These are phyloP conservation scores for Sparassis latifolia DNA, from an alignment of 1,284 basidiomycete genomes.

Conservation along the genomic window DNA sequence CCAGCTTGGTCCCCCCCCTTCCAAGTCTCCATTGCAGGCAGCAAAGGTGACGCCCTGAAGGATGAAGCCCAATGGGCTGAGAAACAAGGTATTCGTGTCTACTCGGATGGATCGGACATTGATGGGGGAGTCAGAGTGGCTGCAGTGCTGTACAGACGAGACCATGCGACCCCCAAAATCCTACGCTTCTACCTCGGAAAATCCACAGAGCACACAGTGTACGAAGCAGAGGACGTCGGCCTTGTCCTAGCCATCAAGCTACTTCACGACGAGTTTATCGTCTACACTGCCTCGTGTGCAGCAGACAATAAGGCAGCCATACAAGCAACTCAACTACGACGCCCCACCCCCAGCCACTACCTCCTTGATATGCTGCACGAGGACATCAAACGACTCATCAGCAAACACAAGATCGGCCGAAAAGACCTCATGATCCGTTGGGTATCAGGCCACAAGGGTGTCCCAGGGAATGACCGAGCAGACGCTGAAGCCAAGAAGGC, in stretches of 20 bases:
- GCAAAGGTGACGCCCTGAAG: neutral
- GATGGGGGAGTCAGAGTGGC: neutral
- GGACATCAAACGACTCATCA: neutral
- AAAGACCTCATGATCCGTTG: constrained; percentile 8
- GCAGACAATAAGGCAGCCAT: constrained; percentile 11
- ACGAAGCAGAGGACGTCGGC: constrained; percentile 26
- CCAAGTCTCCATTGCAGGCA: neutral
- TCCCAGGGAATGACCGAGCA: constrained; percentile 16
- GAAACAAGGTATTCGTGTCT: neutral
- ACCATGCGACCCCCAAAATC: neutral
- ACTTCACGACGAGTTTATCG: neutral
- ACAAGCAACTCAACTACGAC: constrained; percentile 1
- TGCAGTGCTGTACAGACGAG: neutral
- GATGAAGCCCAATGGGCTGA: neutral
- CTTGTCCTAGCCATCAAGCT: constrained; percentile 10
- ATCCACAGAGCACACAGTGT: constrained; percentile 21
- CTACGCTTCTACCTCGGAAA: constrained; percentile 20
- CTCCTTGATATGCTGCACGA: constrained; percentile 9
- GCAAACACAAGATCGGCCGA: constrained; percentile 1
- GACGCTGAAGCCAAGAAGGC: constrained; percentile 14
- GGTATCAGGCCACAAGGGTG: constrained; percentile 14
- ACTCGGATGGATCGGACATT: neutral
- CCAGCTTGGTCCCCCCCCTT: neutral
- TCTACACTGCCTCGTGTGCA: constrained; percentile 1
- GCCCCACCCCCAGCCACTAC: constrained; percentile 5